These are phyloP conservation scores for Citrus sp. DNA, from an alignment of 345 rosid species.

Conservation along the genomic window DNA sequence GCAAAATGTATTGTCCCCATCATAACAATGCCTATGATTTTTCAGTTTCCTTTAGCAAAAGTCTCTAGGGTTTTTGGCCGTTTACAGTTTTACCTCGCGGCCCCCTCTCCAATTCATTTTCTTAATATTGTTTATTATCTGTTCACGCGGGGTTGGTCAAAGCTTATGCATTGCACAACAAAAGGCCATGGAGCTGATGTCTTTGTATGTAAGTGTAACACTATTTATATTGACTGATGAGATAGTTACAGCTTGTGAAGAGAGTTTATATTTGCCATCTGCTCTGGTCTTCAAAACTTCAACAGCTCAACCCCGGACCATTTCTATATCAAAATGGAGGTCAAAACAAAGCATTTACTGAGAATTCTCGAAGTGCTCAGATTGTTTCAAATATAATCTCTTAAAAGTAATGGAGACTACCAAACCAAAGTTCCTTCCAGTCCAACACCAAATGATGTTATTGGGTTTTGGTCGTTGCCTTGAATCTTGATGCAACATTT, in stretches of 20 bases:
- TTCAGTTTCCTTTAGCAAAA: conserved; percentile 8
- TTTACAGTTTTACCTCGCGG: conserved; percentile 17
- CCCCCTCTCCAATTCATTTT: conserved; percentile 25
- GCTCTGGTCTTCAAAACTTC: not conserved
- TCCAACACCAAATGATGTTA: not conserved
- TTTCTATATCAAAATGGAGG: not conserved
- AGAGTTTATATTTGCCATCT: not conserved
- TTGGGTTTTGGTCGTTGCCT: not conserved
- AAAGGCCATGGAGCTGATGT: not conserved
- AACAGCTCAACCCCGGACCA: not conserved
- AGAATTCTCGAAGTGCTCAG: not conserved
- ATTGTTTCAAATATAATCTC: not conserved
- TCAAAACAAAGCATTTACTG: not conserved
- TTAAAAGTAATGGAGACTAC: not conserved
- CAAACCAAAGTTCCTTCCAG: not conserved
- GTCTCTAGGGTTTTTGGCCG: conserved; percentile 19
- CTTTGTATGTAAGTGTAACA: conserved; percentile 12
- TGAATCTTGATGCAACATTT: not conserved
- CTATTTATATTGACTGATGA: conserved; percentile 6
- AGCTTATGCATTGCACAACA: conserved; percentile 10
- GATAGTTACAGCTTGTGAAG: conserved; percentile 5
- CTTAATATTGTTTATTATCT: conserved; percentile 8
- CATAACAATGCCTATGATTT: conserved; percentile 17
- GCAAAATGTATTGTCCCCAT: conserved; percentile 38
- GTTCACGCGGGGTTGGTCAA: conserved; percentile 21